A percentile compares a stretch with the other conserved stretches of the same genome.
phyloP scores from a whole-genome alignment of 2,329 filamentous ascomycete genomes.

The Claviceps cyperi region DNA sequence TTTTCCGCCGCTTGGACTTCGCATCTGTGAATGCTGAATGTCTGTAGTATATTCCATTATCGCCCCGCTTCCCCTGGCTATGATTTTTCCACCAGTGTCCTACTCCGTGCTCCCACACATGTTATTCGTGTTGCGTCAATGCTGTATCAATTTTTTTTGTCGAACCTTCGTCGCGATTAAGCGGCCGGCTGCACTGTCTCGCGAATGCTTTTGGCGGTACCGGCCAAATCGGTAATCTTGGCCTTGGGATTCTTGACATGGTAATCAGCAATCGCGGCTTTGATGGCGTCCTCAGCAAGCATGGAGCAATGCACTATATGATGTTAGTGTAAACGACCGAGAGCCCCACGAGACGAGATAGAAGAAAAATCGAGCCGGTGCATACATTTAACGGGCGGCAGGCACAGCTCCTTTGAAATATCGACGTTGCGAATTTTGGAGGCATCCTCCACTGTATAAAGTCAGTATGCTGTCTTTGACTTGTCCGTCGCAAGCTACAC shows the following conservation, averaged over 20 bases:
- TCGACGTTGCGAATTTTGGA: conserved; percentile 90
- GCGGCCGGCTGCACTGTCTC: conserved; percentile 8
- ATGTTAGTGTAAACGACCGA: neutral
- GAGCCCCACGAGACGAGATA: neutral
- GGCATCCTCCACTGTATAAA: conserved; percentile 58
- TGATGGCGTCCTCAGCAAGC: conserved; percentile 84
- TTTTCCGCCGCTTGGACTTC: neutral
- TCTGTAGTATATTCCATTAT: neutral
- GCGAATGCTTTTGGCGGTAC: conserved; percentile 36
- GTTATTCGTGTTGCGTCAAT: too few species aligned
- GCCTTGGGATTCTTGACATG: conserved; percentile 54
- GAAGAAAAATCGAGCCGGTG: conserved; percentile 11
- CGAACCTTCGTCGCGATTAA: neutral
- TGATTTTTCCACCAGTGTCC: too few species aligned
- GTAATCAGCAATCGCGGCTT: conserved; percentile 80
- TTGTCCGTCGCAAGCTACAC: neutral
- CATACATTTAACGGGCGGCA: conserved; percentile 77
- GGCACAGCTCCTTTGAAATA: conserved; percentile 89
- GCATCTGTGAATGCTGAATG: neutral
- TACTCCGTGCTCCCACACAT: neutral
- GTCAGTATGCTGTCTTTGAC: neutral
- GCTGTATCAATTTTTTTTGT: conserved; percentile 1
- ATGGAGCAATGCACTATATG: conserved; percentile 75
- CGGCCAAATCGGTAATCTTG: conserved; percentile 59
- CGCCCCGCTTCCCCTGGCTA: too few species aligned